Base-by-base conservation (phyloP, 352 stramenopile genomes). In the Globisporangium nunn region DNA sequence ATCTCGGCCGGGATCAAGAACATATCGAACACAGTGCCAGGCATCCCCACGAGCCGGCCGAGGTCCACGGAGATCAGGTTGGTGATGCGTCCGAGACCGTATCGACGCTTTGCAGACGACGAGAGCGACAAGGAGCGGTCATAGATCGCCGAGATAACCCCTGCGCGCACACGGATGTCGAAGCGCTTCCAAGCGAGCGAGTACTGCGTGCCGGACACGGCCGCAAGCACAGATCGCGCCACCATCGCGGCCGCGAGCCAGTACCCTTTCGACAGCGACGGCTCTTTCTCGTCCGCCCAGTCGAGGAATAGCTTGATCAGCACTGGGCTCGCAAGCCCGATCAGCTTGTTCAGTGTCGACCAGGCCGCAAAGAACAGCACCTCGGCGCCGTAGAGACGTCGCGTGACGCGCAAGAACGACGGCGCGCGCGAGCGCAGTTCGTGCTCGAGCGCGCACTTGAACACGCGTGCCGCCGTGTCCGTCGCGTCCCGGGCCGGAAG, bases 41-140 rank as follows among this genome's bases (percentile, higher is more conserved):
- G 79, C 70, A 94, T 87, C 0, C 78, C 72, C 31, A 92, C 70
- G 7, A 94, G 68, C 4, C 78, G 72, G 2, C 80, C 80, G 12
- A 94, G 64, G 52, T 94, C 84, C n/a, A 94, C 77, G 0, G 81
- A 88, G 6, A 94, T 53, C 39, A 91, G 56, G 49, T 92, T 94
- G 1, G 81, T 85, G 62, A 94, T 86, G 6, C 70, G 69, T 2
- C 84, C 84, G 7, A 94, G 58, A 7, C 70, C 76, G 47, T 71
- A 71, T 11, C 57, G 49, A 6, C 60, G 58, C 50, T 69, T 77
- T 3, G 57, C 66, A 4, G 50, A 37, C 3, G 68, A 52, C 12
- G 66, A 82, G 6, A 88, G 60, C 12, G 56, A 18, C 17, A 94
- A 59, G 10, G 75, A 78, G 30, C 74, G 73, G 4, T 74, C 63